Conservation (phyloP, 192 early-diverging fungal species). For the Umbelopsis sp. region DNA sequence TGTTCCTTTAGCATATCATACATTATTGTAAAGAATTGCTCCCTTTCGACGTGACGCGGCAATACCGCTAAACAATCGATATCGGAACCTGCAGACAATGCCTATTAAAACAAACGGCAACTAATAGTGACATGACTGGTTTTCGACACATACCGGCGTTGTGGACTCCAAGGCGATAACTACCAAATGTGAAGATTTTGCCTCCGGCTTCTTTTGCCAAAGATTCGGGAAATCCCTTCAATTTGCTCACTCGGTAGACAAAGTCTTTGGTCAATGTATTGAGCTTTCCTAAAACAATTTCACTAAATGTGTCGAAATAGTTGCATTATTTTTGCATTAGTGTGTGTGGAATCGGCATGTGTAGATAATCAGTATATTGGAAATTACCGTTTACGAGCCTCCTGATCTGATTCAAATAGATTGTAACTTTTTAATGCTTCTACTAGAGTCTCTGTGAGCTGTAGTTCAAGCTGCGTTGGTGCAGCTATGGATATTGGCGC, state of each 20-base stretch:
- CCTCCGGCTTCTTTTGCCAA: slow-evolving; percentile 88
- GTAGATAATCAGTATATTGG: not conserved
- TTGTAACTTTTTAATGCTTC: slow-evolving; percentile 72
- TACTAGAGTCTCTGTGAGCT: slow-evolving; percentile 71
- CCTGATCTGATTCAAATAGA: slow-evolving; percentile 87
- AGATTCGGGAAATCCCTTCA: slow-evolving; percentile 75
- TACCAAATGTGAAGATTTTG: slow-evolving; percentile 98
- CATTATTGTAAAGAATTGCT: slow-evolving; percentile 94
- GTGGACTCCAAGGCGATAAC: slow-evolving; percentile 94
- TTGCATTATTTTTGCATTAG: not conserved
- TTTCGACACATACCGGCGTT: slow-evolving; percentile 64
- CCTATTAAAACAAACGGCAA: not conserved
- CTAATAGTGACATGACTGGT: not conserved
- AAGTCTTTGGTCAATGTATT: slow-evolving; percentile 91
- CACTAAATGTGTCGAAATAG: slow-evolving; percentile 48
- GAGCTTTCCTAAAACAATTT: slow-evolving; percentile 87
- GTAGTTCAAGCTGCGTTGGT: slow-evolving; percentile 70
- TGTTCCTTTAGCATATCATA: slow-evolving; percentile 79
- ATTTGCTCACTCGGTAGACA: slow-evolving; percentile 75
- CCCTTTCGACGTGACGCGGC: slow-evolving; percentile 84
- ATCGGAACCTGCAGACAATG: slow-evolving; percentile 74
- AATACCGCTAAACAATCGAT: slow-evolving; percentile 98
- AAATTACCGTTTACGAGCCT: slow-evolving; percentile 76
- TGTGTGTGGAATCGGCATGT: not conserved
- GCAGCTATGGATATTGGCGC: slow-evolving; percentile 66